Percentiles rank a stretch among this genome's conserved stretches.
Conservation (phyloP, 176 grass and related monocot genomes). For the Panicum miliaceum region DNA sequence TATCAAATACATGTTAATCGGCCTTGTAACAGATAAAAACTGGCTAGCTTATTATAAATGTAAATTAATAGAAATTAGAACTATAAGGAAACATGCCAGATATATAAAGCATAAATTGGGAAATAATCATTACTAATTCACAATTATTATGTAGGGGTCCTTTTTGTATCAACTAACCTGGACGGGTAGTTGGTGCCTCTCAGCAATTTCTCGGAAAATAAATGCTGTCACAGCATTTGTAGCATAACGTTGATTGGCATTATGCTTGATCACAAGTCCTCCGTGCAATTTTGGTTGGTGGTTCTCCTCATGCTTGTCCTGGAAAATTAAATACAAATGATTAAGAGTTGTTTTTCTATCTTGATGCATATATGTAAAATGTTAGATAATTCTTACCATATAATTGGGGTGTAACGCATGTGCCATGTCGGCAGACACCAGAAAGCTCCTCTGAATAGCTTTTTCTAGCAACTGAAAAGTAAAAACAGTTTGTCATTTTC, state of each 20-base stretch:
- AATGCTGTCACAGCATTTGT: conserved; percentile 91
- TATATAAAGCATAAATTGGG: not conserved
- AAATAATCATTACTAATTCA: not conserved
- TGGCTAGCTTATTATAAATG: not conserved
- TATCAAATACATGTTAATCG: not conserved
- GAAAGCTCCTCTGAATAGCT: conserved; percentile 88
- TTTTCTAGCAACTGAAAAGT: conserved; percentile 74
- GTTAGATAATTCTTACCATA: conserved; percentile 58
- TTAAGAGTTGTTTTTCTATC: conserved; percentile 10
- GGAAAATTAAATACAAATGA: conserved; percentile 24
- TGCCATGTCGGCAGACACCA: conserved; percentile 98
- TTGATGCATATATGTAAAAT: conserved; percentile 11
- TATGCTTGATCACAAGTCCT: conserved; percentile 96
- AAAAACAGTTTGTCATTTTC: conserved; percentile 39
- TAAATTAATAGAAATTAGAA: not conserved
- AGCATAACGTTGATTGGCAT: conserved; percentile 96
- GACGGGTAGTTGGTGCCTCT: conserved; percentile 72
- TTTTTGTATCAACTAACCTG: conserved; percentile 61
- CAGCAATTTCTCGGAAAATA: conserved; percentile 89
- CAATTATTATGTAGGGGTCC: not conserved
- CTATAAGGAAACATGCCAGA: not conserved
- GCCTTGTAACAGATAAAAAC: not conserved
- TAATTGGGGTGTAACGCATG: conserved; percentile 97
- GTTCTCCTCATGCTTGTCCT: conserved; percentile 99
- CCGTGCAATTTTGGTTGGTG: conserved; percentile 96